Conservation (phyloP, 2,329 filamentous ascomycete species). For the Fusarium sp. region DNA sequence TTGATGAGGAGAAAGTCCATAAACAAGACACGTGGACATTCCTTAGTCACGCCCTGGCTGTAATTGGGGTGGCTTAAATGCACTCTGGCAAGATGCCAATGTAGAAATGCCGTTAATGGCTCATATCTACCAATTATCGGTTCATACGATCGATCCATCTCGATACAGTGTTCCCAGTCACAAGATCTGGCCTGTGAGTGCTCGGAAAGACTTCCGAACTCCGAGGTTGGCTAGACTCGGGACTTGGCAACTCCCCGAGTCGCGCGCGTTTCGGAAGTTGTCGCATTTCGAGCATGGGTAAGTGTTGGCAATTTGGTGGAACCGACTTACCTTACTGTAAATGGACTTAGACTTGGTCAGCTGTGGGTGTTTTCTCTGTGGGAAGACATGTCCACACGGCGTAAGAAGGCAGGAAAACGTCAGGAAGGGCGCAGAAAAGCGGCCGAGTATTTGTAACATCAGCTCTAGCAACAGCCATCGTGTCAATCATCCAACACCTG, state of each 20-base stretch:
- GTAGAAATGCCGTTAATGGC: neutral
- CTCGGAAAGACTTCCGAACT: neutral
- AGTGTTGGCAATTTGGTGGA: neutral
- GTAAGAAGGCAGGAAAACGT: neutral
- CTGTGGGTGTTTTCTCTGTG: neutral
- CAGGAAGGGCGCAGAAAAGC: neutral
- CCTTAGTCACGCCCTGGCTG: neutral
- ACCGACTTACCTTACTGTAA: neutral
- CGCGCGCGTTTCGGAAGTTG: neutral
- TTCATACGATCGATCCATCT: neutral
- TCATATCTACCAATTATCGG: neutral
- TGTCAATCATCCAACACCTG: neutral
- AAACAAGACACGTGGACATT: neutral
- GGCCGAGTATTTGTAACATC: neutral
- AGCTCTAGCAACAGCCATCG: neutral
- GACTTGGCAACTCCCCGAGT: neutral
- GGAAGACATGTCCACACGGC: neutral
- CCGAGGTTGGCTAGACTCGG: neutral
- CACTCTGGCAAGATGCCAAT: neutral
- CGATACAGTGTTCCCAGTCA: neutral
- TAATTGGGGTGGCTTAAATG: neutral
- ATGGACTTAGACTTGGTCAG: neutral
- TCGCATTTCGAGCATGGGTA: neutral
- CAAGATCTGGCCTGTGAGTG: too few species aligned
- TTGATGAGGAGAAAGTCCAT: too few species aligned